These are phyloP conservation scores for Cladophialophora carrionii DNA, from an alignment of 2,329 filamentous ascomycete genomes.

Conservation along the genomic window DNA sequence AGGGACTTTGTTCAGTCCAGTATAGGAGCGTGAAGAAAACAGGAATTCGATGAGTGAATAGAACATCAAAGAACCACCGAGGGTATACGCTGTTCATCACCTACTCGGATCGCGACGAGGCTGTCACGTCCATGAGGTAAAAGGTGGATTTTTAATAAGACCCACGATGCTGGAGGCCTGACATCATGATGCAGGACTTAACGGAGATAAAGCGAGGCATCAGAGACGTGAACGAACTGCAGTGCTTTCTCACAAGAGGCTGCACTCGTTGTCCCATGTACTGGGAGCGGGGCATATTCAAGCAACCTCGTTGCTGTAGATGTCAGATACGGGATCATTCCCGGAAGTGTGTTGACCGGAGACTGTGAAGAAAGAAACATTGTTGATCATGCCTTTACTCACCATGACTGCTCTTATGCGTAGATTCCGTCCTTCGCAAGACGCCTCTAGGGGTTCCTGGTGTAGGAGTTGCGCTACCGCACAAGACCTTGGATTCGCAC, in stretches of 20 bases:
- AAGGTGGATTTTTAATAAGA: background rate
- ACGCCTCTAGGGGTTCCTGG: no score
- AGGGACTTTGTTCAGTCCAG: background rate
- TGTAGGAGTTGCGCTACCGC: no score
- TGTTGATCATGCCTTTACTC: no score
- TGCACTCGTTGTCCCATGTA: background rate
- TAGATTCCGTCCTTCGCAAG: no score
- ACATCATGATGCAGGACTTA: background rate
- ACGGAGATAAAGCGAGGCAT: background rate
- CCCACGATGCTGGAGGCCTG: background rate
- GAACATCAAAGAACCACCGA: background rate
- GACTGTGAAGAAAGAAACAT: no score
- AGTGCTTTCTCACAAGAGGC: background rate
- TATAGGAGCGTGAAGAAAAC: background rate
- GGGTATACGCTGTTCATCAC: background rate
- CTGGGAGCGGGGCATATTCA: background rate
- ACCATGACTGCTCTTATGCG: no score
- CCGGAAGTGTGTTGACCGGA: no score
- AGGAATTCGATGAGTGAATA: background rate
- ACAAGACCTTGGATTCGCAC: no score
- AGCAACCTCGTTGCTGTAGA: background rate
- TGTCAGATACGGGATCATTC: background rate
- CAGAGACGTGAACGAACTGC: background rate
- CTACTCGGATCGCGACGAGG: background rate
- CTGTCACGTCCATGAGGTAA: background rate